Percentiles rank a stretch among this genome's conserved stretches.
Evolutionary conservation across 306 rosid species (phyloP).

Genomic region (Casuarina glauca): DNA sequence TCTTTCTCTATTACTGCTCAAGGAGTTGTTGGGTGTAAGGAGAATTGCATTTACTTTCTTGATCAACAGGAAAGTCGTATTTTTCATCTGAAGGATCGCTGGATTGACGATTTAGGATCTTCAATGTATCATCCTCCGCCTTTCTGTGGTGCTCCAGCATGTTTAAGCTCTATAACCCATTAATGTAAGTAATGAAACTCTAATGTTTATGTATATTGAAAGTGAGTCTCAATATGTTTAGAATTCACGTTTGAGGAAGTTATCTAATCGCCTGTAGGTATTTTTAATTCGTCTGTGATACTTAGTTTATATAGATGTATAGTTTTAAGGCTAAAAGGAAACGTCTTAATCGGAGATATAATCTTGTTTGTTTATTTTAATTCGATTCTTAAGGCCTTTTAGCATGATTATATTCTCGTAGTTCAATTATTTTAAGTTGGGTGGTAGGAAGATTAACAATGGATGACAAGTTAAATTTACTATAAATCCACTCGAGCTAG

Average conservation of each 20-base stretch:
- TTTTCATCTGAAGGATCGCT: neutral
- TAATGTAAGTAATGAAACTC: neutral
- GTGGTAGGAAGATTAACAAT: too few species aligned
- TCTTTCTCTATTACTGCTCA: slow-evolving; percentile 24
- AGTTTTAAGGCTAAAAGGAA: too few species aligned
- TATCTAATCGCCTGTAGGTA: neutral
- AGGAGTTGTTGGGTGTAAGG: slow-evolving; percentile 29
- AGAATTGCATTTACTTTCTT: slow-evolving; percentile 42
- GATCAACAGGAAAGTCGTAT: slow-evolving; percentile 18
- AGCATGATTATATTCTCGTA: too few species aligned
- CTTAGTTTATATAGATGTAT: too few species aligned
- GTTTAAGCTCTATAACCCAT: neutral
- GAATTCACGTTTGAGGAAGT: too few species aligned
- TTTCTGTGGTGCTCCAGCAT: neutral
- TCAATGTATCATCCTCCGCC: neutral
- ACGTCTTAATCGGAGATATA: too few species aligned
- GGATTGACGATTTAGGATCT: neutral
- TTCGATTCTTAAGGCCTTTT: too few species aligned
- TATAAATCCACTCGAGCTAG: neutral
- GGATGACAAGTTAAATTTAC: neutral
- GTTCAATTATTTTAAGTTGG: too few species aligned
- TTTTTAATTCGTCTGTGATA: neutral
- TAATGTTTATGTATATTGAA: too few species aligned
- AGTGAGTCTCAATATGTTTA: too few species aligned
- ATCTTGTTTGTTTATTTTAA: too few species aligned